A percentile compares a stretch with the other conserved stretches of the same genome.
Evolutionary conservation across 2,329 filamentous ascomycete genomes (phyloP).

Genomic region (Colletotrichum sp.): DNA sequence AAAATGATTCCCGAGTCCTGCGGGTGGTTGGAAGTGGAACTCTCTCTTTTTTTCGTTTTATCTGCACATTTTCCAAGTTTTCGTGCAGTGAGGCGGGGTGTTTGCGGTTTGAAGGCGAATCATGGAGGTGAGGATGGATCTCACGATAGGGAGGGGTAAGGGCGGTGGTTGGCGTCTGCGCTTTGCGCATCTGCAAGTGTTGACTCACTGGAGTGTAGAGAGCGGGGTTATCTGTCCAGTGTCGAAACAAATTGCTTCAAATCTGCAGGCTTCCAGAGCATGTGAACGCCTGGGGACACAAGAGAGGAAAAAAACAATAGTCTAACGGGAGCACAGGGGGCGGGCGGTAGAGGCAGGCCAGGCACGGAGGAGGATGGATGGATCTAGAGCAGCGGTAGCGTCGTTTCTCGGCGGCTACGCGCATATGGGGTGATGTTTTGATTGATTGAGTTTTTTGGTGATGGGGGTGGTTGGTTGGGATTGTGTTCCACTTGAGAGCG

Average conservation of each 20-base stretch:
- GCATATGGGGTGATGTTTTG: not conserved
- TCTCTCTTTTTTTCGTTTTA: not conserved
- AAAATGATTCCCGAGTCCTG: not conserved
- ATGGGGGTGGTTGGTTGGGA: not conserved
- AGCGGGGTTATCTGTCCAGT: not conserved
- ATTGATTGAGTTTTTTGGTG: not conserved
- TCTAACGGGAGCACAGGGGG: not conserved
- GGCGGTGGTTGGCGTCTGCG: not conserved
- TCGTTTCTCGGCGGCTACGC: constrained; percentile 6
- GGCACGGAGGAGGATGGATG: not conserved
- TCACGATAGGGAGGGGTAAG: not conserved
- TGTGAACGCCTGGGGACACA: not conserved
- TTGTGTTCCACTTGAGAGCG: not conserved
- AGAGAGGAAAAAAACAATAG: not conserved
- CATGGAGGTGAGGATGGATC: not conserved
- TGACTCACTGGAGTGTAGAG: not conserved
- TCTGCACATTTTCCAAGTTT: not conserved
- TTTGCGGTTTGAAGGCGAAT: not conserved
- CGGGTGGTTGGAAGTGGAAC: not conserved
- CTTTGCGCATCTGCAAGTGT: not conserved
- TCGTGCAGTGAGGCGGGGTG: not conserved
- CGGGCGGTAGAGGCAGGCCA: not conserved
- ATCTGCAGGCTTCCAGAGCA: not conserved
- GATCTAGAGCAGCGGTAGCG: not conserved
- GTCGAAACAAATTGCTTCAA: not conserved